Evolutionary conservation across 108 stramenopile genomes (phyloP), one percentile per base, ranked within the genome.

Genomic region (Mediolabrus comicus): DNA sequence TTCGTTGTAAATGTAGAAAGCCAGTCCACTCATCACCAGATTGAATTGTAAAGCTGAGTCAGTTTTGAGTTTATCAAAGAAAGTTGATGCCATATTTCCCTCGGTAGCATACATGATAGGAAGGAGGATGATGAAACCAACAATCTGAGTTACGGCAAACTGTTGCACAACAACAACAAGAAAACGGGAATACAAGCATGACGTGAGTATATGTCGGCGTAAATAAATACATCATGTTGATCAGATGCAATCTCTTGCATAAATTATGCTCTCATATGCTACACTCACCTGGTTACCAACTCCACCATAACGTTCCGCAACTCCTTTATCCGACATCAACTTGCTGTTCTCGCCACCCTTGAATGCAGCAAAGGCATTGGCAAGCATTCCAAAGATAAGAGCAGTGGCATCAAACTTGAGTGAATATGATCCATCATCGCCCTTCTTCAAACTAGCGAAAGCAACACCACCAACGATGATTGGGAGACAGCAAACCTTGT

Each of bases 1-100:
- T 71, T 84, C 83, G 62, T 84, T 84, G 80, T 84, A 84, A 46
- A 81, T 73, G 80, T 81, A 84, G 65, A 84, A 84, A 24, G 69
- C 53, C 9, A 84, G 67, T 28, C 83, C 83, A 13, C 77, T 79
- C 71, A 84, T 75, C 43, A 76, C 56, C n/a, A 84, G 77, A 43
- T 81, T 84, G 59, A 79, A 81, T 62, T 81, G 80, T 13, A 84
- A 71, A 43, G 67, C 74, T 14, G 62, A 62, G 49, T 77, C 72
- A 0, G 83, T 72, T 51, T 73, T 76, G 27, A 84, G 39, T 31
- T 69, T 71, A 3, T 81, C 76, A 34, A 84, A 11, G 60, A 84
- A 84, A 11, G 61, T 46, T 26, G 65, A 34, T 35, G 77, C 67
- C 75, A 35, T 78, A 16, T 14, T 67, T 54, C 83, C 83, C 43